These are phyloP conservation scores for Termitomyces sp. DNA, from an alignment of 1,284 basidiomycete species.

Conservation along the genomic window DNA sequence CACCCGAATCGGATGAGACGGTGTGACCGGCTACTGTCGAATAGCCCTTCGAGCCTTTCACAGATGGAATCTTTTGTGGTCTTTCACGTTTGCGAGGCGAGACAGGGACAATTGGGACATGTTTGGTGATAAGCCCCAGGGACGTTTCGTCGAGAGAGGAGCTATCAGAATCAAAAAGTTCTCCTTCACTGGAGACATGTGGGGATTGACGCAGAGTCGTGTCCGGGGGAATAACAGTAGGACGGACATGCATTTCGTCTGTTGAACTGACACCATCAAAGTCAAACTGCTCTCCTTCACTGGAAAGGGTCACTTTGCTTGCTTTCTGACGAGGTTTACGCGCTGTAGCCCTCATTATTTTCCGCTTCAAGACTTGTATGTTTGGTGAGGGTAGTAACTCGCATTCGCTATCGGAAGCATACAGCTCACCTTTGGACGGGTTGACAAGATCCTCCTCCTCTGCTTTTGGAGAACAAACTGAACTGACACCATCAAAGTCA, in stretches of 20 bases:
- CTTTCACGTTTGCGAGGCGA: constrained; percentile 9
- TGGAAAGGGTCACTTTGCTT: too few species aligned
- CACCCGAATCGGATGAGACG: constrained; percentile 8
- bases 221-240: not conserved
- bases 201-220: not conserved
- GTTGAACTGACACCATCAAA: too few species aligned
- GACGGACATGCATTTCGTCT: too few species aligned
- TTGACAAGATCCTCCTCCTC: too few species aligned
- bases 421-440: too few species aligned
- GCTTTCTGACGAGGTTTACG: too few species aligned
- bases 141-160: constrained; percentile 17
- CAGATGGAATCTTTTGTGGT: constrained; percentile 6
- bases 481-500: too few species aligned
- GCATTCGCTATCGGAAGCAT: too few species aligned
- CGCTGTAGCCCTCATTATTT: too few species aligned
- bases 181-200: constrained; percentile 25
- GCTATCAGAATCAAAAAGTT: constrained; percentile 27
- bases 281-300: too few species aligned
- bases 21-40: not conserved
- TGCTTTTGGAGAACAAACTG: constrained; percentile 15
- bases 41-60: not conserved
- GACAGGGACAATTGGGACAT: not conserved
- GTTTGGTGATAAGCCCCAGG: constrained; percentile 6
- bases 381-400: too few species aligned
- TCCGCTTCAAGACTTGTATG: too few species aligned